Percentiles rank a stretch among this genome's conserved stretches.
Evolutionary conservation across 768 basidiomycete genomes (phyloP).

Genomic region (Panaeolus cyanescens): DNA sequence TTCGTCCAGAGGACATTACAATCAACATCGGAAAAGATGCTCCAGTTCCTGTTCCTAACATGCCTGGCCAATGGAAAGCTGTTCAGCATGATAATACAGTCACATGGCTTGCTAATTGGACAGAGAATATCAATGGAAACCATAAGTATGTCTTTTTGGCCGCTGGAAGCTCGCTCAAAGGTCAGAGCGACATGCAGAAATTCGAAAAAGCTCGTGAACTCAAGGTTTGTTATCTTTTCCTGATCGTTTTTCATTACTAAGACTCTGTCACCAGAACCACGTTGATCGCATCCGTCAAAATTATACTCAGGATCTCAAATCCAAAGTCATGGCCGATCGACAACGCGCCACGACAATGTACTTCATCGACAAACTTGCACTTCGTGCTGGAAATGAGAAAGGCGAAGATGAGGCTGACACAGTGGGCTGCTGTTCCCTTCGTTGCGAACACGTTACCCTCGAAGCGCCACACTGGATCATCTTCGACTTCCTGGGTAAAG

Average conservation of each 20-base stretch:
- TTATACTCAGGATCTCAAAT: constrained; percentile 81
- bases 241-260: neutral
- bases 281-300: constrained; percentile 91
- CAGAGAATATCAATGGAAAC: constrained; percentile 94
- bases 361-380: constrained; percentile 94
- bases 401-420: constrained; percentile 99
- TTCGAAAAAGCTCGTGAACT: constrained; percentile 98
- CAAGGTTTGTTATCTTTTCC: constrained; percentile 57
- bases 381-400: constrained; percentile 99
- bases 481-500: constrained; percentile 99
- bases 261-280: constrained; percentile 58
- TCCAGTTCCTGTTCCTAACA: constrained; percentile 83
- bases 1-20: constrained; percentile 93
- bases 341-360: constrained; percentile 99
- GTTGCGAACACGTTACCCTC: constrained; percentile 95
- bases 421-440: constrained; percentile 96
- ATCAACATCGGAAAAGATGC: constrained; percentile 86
- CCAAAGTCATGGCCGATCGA: constrained; percentile 91
- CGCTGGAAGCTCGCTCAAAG: constrained; percentile 96
- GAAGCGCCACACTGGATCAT: constrained; percentile 84
- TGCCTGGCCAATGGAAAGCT: constrained; percentile 89
- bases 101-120: constrained; percentile 99
- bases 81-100: constrained; percentile 93
- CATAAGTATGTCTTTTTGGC: constrained; percentile 98
- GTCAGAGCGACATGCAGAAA: constrained; percentile 96